Base-by-base conservation (phyloP, 2,329 filamentous ascomycete species). In the Colletotrichum godetiae region DNA sequence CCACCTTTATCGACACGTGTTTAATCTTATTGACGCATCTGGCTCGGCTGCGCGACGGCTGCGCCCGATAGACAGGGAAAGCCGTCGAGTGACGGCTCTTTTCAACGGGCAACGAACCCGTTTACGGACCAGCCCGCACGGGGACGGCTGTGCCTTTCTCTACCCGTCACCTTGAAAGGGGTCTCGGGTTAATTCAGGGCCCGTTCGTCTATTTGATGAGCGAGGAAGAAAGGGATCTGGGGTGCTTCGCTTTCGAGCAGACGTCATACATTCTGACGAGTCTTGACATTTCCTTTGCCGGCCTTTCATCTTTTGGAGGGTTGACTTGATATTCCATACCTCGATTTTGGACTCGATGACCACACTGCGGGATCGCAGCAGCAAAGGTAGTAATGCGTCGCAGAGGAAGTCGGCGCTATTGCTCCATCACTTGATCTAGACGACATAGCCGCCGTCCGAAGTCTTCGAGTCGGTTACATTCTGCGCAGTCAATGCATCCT, bases 1-100 rank as follows among this genome's bases (percentile, higher is more conserved):
- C 42, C 46, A 56, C 12, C 35, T 59, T 46, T 37, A 52, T 31
- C 42, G 11, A 62, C 65, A 68, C 56, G 56, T 68, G 37, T 29
- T 62, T 29, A 53, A 53, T 22, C 46, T 46, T 15, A 27, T 59
- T 31, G 35, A 67, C 35, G 42, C 29, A 60, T 67, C 35, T 49
- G 24, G 24, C 29, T 67, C 64, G 27, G 64, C 35, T 49, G 55
- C 27, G 35, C 35, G 15, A 56, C 49, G 31, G 49, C 49, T 56
- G 24, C 62, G 49, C 49, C 62, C 31, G 62, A 22, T 10, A 56
- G 53, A 29, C 15, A 56, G 22, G 12, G 49, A 64, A 31, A 22
- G 46, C 42, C 22, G 24, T 64, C 19, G 19, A n/a, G n/a, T 63
- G 29, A 29, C 12, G 19, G 29, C 29, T 37, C 33, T 55, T 6